These are phyloP conservation scores for Hymenoscyphus linearis DNA, from an alignment of 2,329 filamentous ascomycete species.

Conservation along the genomic window DNA sequence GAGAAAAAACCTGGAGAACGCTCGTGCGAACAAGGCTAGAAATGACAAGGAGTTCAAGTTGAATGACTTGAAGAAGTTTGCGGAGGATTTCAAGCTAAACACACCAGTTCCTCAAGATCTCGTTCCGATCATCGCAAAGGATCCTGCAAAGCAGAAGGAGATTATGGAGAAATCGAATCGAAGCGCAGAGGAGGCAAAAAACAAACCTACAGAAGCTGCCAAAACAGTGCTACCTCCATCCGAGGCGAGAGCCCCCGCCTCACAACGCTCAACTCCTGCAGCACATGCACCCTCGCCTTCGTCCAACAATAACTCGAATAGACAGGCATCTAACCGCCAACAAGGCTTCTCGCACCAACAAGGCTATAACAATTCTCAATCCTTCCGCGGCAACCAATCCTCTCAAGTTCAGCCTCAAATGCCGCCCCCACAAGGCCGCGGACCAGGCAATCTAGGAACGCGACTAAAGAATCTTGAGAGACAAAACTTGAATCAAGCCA, in stretches of 20 bases:
- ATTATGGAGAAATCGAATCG: constrained; percentile 85
- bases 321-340: constrained; percentile 28
- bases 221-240: constrained; percentile 42
- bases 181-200: constrained; percentile 60
- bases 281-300: constrained; percentile 37
- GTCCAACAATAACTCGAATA: constrained; percentile 16
- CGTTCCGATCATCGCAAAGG: constrained; percentile 92
- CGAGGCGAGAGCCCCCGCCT: constrained; percentile 35
- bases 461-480: constrained; percentile 28
- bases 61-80: constrained; percentile 93
- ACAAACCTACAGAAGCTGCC: constrained; percentile 38
- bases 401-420: constrained; percentile 23
- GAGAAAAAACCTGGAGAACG: constrained; percentile 51
- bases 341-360: constrained; percentile 42
- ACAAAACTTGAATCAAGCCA: constrained; percentile 21
- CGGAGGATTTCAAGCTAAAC: constrained; percentile 86
- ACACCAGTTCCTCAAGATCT: constrained; percentile 89
- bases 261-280: constrained; percentile 39
- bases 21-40: constrained; percentile 52
- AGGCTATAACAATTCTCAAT: constrained; percentile 36
- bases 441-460: constrained; percentile 21
- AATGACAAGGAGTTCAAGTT: constrained; percentile 87
- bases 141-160: constrained; percentile 87
- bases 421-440: constrained; percentile 20
- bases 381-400: constrained; percentile 29